Base-by-base conservation (phyloP, 2,329 filamentous ascomycete species). In the Trematosphaeria pertusa region DNA sequence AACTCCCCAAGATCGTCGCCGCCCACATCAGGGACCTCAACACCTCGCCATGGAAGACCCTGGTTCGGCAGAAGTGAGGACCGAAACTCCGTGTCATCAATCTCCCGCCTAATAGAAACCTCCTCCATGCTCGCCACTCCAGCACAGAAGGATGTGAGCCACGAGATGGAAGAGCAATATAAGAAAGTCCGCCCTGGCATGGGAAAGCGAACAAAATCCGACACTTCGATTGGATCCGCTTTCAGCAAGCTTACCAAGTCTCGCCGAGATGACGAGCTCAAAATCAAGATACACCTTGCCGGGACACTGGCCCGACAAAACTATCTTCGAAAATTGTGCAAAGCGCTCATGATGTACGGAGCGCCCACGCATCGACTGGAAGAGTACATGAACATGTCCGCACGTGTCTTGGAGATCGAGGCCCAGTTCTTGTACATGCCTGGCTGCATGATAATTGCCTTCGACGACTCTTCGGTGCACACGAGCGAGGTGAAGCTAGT, bases 381-480 rank as follows among this genome's bases (percentile, higher is more conserved):
- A 71, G 88, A 96, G 67, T 96, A 96, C 70, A 87, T 97, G 83
- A 86, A 82, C 53, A 95, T 93, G 88, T 91, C 89, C 7, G 87
- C 92, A 1, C 82, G 89, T n/a, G 89, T 94, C 1, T 81, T 97
- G 28, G 89, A 92, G 70, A 92, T 96, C 12, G 88, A 96, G 56
- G 88, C 87, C 5, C 91, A 96, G 62, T 96, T 94, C 59, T 75
- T 96, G 17, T 97, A 96, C 67, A 84, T 96, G 21, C 91, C 92
- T 0, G 89, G 89, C 0, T 95, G 89, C 64, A 97, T 97, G 92
- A 89, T 97, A 46, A 88, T 96, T 65, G 93, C 90, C 4, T 96
- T 97, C 64, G 91, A 85, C 62, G 89, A 93, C 70, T 73, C 75
- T 4, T 74, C 79, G 0, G 89, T 87, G 0, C 87, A 91, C 62